Conservation (phyloP, 306 rosid genomes). For the Begonia fuchsioides region DNA sequence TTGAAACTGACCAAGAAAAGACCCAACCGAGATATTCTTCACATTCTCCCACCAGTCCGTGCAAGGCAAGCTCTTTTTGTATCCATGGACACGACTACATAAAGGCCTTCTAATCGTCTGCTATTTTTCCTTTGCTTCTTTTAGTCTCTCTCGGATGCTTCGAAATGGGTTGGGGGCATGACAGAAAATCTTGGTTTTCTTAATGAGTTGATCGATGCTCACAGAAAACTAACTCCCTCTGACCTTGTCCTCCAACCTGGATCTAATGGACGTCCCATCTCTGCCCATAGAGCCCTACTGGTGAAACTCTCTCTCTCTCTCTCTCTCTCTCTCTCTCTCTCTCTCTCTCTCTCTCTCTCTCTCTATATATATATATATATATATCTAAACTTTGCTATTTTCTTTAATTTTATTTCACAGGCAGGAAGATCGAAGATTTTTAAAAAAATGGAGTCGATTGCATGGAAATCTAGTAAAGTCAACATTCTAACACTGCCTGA, state of each 20-base stretch:
- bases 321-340: not conserved
- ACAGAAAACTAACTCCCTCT: conserved; percentile 42
- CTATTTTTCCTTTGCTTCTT: not conserved
- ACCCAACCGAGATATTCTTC: conserved; percentile 8
- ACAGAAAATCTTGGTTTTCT: conserved; percentile 17
- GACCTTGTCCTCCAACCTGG: conserved; percentile 32
- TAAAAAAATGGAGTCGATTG: no score
- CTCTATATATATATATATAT: no score
- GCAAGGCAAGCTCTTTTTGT: conserved; percentile 57
- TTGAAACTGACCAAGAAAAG: conserved; percentile 21
- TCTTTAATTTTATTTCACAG: no score
- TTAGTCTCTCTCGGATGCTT: conserved; percentile 38
- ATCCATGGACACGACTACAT: not conserved
- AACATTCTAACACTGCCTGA: no score
- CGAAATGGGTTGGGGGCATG: conserved; percentile 24
- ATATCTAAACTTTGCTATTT: no score
- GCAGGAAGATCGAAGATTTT: no score
- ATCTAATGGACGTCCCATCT: conserved; percentile 30
- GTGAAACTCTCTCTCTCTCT: conserved; percentile 6
- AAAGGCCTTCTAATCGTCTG: not conserved
- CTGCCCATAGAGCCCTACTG: conserved; percentile 53
- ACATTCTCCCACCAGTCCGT: conserved; percentile 19
- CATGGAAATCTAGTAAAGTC: no score
- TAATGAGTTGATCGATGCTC: not conserved
- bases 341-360: no score